Percentiles rank a stretch among this genome's conserved stretches.
Evolutionary conservation across 768 basidiomycete genomes (phyloP).

Genomic region (Psilocybe tampanensis): DNA sequence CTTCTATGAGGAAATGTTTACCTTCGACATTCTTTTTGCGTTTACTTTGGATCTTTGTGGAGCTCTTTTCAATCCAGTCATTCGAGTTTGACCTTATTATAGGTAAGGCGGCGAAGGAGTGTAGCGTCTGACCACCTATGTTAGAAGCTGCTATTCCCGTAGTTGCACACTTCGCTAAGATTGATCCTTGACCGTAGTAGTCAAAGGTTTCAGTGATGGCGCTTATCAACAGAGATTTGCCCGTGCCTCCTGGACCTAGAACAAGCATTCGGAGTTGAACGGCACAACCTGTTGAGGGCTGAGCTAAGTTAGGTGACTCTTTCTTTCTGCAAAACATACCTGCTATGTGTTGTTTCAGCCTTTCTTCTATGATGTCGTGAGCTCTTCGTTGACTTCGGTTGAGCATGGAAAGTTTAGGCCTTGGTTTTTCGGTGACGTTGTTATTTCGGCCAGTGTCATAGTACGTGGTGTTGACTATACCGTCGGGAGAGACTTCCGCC

Average conservation of each 20-base stretch:
- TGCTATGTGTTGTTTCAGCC: constrained; percentile 22
- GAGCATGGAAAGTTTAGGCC: constrained; percentile 9
- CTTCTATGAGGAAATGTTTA: constrained; percentile 33
- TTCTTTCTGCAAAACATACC: constrained; percentile 1
- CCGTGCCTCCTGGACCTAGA: too few species aligned
- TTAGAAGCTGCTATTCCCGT: constrained; percentile 43
- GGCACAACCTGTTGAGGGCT: neutral
- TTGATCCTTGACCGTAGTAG: neutral
- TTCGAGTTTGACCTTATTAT: neutral
- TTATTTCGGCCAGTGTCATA: neutral
- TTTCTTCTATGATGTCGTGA: constrained; percentile 35
- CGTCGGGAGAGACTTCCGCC: too few species aligned
- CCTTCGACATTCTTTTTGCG: constrained; percentile 19
- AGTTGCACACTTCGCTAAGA: constrained; percentile 37
- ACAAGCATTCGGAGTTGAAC: constrained; percentile 38
- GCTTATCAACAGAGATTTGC: too few species aligned
- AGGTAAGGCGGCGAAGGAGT: constrained; percentile 31
- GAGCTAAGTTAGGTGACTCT: neutral
- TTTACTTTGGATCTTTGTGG: neutral
- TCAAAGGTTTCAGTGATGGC: constrained; percentile 37
- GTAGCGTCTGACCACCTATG: constrained; percentile 37
- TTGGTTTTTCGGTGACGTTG: neutral
- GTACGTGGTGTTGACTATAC: too few species aligned
- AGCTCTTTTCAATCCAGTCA: neutral
- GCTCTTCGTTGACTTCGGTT: constrained; percentile 36